These are phyloP conservation scores for Myxozyma monticola DNA, from an alignment of 805 yeast genomes.

Conservation along the genomic window DNA sequence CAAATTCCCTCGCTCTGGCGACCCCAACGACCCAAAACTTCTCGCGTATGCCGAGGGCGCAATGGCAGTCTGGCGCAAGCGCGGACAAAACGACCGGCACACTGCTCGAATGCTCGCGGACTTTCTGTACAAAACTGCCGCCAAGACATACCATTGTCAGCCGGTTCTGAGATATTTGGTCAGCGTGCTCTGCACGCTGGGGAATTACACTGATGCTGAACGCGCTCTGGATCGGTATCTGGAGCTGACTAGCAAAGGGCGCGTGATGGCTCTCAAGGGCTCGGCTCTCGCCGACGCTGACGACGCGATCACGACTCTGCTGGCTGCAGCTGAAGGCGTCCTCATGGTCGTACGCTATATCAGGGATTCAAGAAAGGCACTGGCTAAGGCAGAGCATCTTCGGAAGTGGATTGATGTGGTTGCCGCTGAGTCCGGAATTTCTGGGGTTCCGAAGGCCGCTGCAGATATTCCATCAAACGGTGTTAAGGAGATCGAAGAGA, in stretches of 20 bases:
- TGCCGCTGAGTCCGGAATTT: not conserved
- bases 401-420: conserved; percentile 21
- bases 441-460: no score
- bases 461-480: no score
- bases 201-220: conserved; percentile 25
- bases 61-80: conserved; percentile 16
- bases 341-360: conserved; percentile 22
- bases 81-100: conserved; percentile 22
- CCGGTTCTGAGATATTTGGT: conserved; percentile 20
- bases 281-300: conserved; percentile 21
- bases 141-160: conserved; percentile 29
- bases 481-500: not conserved
- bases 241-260: conserved; percentile 25
- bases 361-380: conserved; percentile 15
- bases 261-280: conserved; percentile 24
- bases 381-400: conserved; percentile 11
- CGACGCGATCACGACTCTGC: conserved; percentile 13
- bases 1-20: conserved; percentile 25
- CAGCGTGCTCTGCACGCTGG: conserved; percentile 18
- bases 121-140: conserved; percentile 26
- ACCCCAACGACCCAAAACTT: conserved; percentile 24
- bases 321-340: conserved; percentile 19
- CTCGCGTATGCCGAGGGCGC: conserved; percentile 20
- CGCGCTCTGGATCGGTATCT: conserved; percentile 21
- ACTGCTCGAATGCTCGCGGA: conserved; percentile 23